Percentiles rank a stretch among this genome's conserved stretches.
Conservation (phyloP, 345 rosid species). For the Geranium brycei region DNA sequence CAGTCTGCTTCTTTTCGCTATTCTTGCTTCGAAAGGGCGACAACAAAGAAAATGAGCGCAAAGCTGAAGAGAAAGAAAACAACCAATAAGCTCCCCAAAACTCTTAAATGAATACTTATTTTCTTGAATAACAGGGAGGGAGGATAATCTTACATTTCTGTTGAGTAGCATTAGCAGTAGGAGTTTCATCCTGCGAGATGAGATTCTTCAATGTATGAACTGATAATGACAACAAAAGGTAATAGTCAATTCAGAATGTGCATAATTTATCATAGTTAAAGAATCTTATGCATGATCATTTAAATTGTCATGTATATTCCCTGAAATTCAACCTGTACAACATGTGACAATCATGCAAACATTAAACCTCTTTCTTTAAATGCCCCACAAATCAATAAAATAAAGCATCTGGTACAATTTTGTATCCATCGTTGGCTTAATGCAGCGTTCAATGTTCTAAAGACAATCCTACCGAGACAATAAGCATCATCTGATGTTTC, state of each 20-base stretch:
- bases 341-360: too few species aligned
- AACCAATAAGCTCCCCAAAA: slow-evolving; percentile 54
- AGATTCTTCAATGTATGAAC: slow-evolving; percentile 73
- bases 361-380: too few species aligned
- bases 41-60: slow-evolving; percentile 1
- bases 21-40: slow-evolving; percentile 2
- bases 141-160: slow-evolving; percentile 47
- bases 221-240: slow-evolving; percentile 18
- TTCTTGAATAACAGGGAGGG: background rate
- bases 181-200: slow-evolving; percentile 75
- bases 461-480: too few species aligned
- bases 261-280: too few species aligned
- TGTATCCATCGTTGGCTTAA: too few species aligned
- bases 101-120: background rate
- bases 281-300: too few species aligned
- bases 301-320: too few species aligned
- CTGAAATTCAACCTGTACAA: too few species aligned
- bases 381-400: too few species aligned
- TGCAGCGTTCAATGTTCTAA: too few species aligned
- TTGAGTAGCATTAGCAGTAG: slow-evolving; percentile 33
- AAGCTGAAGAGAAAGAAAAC: slow-evolving; percentile 30
- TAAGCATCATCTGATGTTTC: too few species aligned
- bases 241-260: background rate
- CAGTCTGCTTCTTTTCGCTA: background rate
- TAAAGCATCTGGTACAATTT: too few species aligned